Evolutionary conservation across 495 filamentous ascomycete genomes (phyloP).

Genomic region (Saxophila tyrrhenica): DNA sequence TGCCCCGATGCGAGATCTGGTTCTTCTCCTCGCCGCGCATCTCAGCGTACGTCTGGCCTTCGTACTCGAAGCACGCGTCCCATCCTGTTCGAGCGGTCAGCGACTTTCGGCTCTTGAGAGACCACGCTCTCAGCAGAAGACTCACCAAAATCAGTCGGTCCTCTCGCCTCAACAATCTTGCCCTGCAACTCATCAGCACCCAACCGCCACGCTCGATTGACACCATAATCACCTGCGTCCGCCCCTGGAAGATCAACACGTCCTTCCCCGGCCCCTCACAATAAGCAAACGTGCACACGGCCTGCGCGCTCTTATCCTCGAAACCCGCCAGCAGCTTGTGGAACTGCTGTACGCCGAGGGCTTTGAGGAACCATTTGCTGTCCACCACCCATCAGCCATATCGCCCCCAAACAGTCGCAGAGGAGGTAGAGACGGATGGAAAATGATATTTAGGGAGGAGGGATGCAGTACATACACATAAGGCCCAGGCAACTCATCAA

Average conservation of each 20-base stretch:
- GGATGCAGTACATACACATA: conserved; percentile 98
- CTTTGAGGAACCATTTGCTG: conserved; percentile 87
- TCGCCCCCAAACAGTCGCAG: too few species aligned
- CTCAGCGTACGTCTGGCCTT: conserved; percentile 91
- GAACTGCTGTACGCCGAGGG: conserved; percentile 68
- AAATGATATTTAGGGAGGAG: too few species aligned
- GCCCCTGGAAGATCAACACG: conserved; percentile 81
- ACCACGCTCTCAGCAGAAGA: conserved; percentile 18
- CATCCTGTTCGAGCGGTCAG: too few species aligned
- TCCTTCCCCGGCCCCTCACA: conserved; percentile 74
- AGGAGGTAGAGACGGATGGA: conserved; percentile 4
- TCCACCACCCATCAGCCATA: background rate
- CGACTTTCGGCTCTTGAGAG: conserved; percentile 7
- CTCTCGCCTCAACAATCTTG: conserved; percentile 65
- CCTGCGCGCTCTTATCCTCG: conserved; percentile 78
- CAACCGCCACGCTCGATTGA: conserved; percentile 18
- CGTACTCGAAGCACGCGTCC: conserved; percentile 94
- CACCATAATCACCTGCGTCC: conserved; percentile 44
- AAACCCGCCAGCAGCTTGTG: conserved; percentile 88
- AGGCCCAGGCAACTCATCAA: conserved; percentile 83
- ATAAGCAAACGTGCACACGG: conserved; percentile 94
- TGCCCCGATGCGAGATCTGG: conserved; percentile 76
- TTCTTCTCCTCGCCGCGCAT: conserved; percentile 94
- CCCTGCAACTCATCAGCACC: conserved; percentile 33
- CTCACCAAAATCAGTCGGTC: conserved; percentile 72